phyloP scores from a whole-genome alignment of 129 eudicot genomes.

The Oenanthe sinensis region DNA sequence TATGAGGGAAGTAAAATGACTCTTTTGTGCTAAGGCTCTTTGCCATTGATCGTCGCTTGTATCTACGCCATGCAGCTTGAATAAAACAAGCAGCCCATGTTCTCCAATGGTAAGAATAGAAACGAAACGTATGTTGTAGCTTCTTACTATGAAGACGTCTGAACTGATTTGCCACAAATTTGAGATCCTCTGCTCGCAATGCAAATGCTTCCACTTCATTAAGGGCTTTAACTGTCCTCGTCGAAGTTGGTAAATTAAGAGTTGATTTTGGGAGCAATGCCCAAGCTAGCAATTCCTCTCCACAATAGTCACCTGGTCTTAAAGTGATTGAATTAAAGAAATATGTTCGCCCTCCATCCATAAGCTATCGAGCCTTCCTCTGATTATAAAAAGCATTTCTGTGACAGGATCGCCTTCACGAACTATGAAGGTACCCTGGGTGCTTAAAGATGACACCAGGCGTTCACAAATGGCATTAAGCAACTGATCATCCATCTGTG shows the following conservation, averaged over 20 bases:
- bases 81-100: slow-evolving; percentile 93
- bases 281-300: slow-evolving; percentile 94
- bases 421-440: slow-evolving; percentile 70
- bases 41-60: slow-evolving; percentile 52
- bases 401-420: slow-evolving; percentile 93
- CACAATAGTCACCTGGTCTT: slow-evolving; percentile 85
- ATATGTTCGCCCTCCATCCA: slow-evolving; percentile 79
- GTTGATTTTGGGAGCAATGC: slow-evolving; percentile 68
- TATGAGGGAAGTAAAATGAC: slow-evolving; percentile 33
- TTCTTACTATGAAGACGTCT: slow-evolving; percentile 82
- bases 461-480: slow-evolving; percentile 95
- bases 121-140: slow-evolving; percentile 76
- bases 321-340: slow-evolving; percentile 76
- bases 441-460: slow-evolving; percentile 65
- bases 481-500: slow-evolving; percentile 86
- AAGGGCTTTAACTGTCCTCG: slow-evolving; percentile 67
- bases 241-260: slow-evolving; percentile 71
- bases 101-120: slow-evolving; percentile 85
- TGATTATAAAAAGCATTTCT: slow-evolving; percentile 74
- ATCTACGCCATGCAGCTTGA: slow-evolving; percentile 86
- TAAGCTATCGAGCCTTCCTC: slow-evolving; percentile 78
- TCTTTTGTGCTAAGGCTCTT: slow-evolving; percentile 51
- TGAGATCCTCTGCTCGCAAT: slow-evolving; percentile 71
- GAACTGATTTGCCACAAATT: slow-evolving; percentile 78
- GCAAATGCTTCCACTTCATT: slow-evolving; percentile 88